Evolutionary conservation across 225 moss, liverwort and hornwort genomes (phyloP).

Genomic region (Lunularia cruciata): DNA sequence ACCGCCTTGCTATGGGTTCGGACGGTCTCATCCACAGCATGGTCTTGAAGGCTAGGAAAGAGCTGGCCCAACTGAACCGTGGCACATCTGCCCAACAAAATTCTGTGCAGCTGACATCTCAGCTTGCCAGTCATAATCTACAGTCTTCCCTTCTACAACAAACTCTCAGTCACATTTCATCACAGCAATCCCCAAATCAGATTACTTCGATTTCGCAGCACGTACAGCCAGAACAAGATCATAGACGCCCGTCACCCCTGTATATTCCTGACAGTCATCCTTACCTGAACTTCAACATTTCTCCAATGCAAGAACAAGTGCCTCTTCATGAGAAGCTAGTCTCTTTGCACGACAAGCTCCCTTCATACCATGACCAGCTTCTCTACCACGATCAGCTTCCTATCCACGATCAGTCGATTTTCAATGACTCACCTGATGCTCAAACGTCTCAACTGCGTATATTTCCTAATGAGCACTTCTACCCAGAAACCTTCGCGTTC

Average conservation of each 20-base stretch:
- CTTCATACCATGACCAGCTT: conserved; percentile 61
- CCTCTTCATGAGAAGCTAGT: conserved; percentile 83
- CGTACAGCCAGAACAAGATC: conserved; percentile 35
- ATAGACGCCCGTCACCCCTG: conserved; percentile 63
- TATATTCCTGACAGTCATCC: conserved; percentile 80
- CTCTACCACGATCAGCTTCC: conserved; percentile 82
- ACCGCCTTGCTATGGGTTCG: conserved; percentile 75
- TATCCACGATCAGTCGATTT: conserved; percentile 70
- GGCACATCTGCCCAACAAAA: conserved; percentile 27
- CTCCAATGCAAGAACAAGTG: conserved; percentile 62
- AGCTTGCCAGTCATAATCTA: conserved; percentile 24
- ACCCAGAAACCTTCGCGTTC: conserved; percentile 83
- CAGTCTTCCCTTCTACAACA: conserved; percentile 42
- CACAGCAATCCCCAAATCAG: conserved; percentile 35
- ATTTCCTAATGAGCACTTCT: conserved; percentile 73
- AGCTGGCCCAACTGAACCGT: conserved; percentile 68
- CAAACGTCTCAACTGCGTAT: conserved; percentile 58
- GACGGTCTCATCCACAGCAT: conserved; percentile 72
- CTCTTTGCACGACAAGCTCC: conserved; percentile 71
- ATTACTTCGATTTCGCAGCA: conserved; percentile 35
- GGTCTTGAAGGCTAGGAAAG: conserved; percentile 84
- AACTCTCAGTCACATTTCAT: conserved; percentile 31
- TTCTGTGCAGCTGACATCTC: conserved; percentile 29
- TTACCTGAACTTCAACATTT: conserved; percentile 56
- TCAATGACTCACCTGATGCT: conserved; percentile 70